Evolutionary conservation across 108 stramenopile species (phyloP), one percentile per base, ranked within the genome.

Genomic region (Pelagomonas calceolata): DNA sequence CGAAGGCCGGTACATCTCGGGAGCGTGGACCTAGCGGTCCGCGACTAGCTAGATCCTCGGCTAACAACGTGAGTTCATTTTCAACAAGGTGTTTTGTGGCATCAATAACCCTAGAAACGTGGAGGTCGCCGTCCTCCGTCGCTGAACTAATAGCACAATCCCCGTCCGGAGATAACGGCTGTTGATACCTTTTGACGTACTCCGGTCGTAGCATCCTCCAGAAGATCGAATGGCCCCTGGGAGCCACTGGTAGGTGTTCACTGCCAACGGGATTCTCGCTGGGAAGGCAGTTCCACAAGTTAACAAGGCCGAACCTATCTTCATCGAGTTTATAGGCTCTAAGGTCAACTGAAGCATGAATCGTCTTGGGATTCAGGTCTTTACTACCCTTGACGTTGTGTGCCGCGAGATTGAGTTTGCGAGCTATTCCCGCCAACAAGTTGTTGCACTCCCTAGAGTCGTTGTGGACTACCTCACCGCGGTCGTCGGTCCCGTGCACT

Each of bases 181-280:
- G 4, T 14, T 32, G 63, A 73, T 74, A 29, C 60, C 44, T 9
- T 65, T 46, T 17, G 26, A 86, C 76, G n/a, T 80, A 79, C 78
- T 86, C 85, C 30, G 85, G 85, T 32, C 85, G 82, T 17, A 85
- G 79, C 44, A 69, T 67, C 30, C 85, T 74, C 82, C 82, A 86
- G 14, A 86, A 73, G 16, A 86, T 68, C 36, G 75, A 79, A 29
- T 85, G 82, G n/a, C 71, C 70, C 4, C 85, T 51, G 21, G 80
- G 65, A 14, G 79, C 60, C 4, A 37, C 30, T 4, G 78, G 46
- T 36, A 86, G 75, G 66, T 86, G 84, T 7, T 78, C 78, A 14
- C 84, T 85, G 29, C 64, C 75, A 36, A 30, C 32, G 31, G 84
- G 80, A 37, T 77, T 64, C 79, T 86, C 84, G 26, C 63, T 4